These are phyloP conservation scores for Platanus orientalis DNA, from an alignment of 164 flowering plant species.

Conservation along the genomic window DNA sequence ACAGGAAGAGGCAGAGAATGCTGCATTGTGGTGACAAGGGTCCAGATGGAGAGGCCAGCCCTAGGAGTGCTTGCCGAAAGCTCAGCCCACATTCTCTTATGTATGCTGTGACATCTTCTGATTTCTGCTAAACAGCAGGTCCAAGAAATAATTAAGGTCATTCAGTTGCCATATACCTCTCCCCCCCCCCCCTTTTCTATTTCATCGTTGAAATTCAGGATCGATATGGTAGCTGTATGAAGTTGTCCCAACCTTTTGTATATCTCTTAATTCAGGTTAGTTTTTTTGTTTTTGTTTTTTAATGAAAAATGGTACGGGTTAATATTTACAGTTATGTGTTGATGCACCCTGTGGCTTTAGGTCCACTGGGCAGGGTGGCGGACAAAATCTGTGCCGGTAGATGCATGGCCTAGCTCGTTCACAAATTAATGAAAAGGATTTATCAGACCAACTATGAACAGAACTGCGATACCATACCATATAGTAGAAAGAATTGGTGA, in stretches of 20 bases:
- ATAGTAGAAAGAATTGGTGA: too few relatives aligned
- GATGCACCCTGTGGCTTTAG: too few relatives aligned
- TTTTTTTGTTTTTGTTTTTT: too few relatives aligned
- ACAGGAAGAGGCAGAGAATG: slow-evolving; percentile 18
- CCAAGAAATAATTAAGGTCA: neutral
- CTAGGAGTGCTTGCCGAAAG: neutral
- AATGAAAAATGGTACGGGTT: too few relatives aligned
- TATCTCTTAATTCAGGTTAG: too few relatives aligned
- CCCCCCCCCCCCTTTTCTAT: neutral
- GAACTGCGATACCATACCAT: too few relatives aligned
- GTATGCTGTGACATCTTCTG: neutral
- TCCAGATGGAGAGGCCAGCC: neutral
- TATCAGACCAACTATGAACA: too few relatives aligned
- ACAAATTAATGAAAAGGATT: too few relatives aligned
- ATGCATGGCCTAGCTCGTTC: too few relatives aligned
- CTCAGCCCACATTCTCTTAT: slow-evolving; percentile 9
- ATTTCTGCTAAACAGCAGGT: neutral
- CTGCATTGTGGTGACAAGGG: neutral
- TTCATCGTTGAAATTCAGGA: neutral
- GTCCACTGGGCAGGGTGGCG: too few relatives aligned
- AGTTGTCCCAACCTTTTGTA: neutral
- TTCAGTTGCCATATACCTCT: neutral
- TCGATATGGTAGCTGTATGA: neutral
- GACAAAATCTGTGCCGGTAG: too few relatives aligned
- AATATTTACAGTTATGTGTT: too few relatives aligned